Conservation (phyloP, 139 green algal species). For the Prasinococcaceae sp. region DNA sequence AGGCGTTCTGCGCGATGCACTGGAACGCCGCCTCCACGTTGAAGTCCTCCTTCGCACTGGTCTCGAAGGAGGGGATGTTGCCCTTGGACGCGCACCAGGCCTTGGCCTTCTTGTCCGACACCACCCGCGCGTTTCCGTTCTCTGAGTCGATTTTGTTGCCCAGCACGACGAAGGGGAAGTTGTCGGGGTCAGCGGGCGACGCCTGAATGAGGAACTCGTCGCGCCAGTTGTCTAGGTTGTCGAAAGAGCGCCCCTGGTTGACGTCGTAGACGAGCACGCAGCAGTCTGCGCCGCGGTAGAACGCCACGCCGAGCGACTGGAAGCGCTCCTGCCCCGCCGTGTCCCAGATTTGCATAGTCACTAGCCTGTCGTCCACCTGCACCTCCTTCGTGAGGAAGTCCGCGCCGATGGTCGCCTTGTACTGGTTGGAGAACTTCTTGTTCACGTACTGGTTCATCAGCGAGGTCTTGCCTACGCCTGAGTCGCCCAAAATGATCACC, state of each 20-base stretch:
- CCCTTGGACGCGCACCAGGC: slow-evolving; percentile 80
- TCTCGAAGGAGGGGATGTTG: slow-evolving; percentile 90
- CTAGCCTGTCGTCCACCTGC: slow-evolving; percentile 85
- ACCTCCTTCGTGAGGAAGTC: slow-evolving; percentile 99
- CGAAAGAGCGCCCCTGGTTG: slow-evolving; percentile 86
- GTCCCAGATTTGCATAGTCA: slow-evolving; percentile 99
- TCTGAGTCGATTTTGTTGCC: slow-evolving; percentile 98
- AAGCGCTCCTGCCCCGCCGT: slow-evolving; percentile 96
- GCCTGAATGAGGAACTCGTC: slow-evolving; percentile 92
- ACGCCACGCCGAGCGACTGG: slow-evolving; percentile 89
- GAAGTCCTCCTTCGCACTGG: slow-evolving; percentile 77
- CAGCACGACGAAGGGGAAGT: slow-evolving; percentile 96
- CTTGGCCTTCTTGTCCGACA: slow-evolving; percentile 87
- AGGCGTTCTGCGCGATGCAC: slow-evolving; percentile 73
- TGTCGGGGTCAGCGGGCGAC: slow-evolving; percentile 65
- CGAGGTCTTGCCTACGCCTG: slow-evolving; percentile 91
- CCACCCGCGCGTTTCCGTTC: slow-evolving; percentile 50
- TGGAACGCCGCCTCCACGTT: slow-evolving; percentile 87
- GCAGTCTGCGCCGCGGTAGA: slow-evolving; percentile 95
- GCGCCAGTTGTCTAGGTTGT: slow-evolving; percentile 94
- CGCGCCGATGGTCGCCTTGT: slow-evolving; percentile 97
- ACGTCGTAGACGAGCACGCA: slow-evolving; percentile 97
- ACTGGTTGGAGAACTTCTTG: slow-evolving; percentile 97
- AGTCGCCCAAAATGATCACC: slow-evolving; percentile 97
- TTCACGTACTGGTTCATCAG: slow-evolving; percentile 99